Conservation (phyloP, 352 stramenopile species). For the Phytophthora foliorum region DNA sequence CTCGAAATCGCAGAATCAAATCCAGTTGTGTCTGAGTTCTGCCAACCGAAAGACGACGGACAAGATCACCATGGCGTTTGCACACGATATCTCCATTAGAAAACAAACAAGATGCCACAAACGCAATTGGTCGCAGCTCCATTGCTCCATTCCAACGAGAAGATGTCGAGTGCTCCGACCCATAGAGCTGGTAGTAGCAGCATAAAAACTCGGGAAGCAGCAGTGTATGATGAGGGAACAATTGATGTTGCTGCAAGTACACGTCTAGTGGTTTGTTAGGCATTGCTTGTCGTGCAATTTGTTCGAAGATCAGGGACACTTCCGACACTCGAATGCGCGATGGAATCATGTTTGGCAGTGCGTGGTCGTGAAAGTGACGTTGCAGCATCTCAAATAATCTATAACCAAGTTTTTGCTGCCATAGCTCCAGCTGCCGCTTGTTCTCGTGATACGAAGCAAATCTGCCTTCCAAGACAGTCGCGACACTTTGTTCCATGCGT, state of each 20-base stretch:
- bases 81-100: conserved; percentile 66
- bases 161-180: conserved; percentile 34
- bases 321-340: conserved; percentile 58
- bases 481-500: conserved; percentile 60
- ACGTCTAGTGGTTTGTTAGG: conserved; percentile 66
- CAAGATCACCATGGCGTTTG: conserved; percentile 62
- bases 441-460: conserved; percentile 71
- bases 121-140: conserved; percentile 64
- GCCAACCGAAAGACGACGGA: conserved; percentile 65
- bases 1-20: conserved; percentile 69
- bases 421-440: conserved; percentile 69
- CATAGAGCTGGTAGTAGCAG: conserved; percentile 77
- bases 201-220: conserved; percentile 70
- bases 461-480: conserved; percentile 53
- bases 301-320: conserved; percentile 50
- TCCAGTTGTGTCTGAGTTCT: conserved; percentile 65
- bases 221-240: conserved; percentile 62
- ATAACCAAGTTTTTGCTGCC: conserved; percentile 72
- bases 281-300: conserved; percentile 43
- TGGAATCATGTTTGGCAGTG: conserved; percentile 60
- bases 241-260: conserved; percentile 63
- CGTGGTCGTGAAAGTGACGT: conserved; percentile 61
- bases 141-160: conserved; percentile 33
- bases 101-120: conserved; percentile 74
- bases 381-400: conserved; percentile 69